These are phyloP conservation scores for Calvatia gigantea DNA, from an alignment of 768 basidiomycete genomes.

Conservation along the genomic window DNA sequence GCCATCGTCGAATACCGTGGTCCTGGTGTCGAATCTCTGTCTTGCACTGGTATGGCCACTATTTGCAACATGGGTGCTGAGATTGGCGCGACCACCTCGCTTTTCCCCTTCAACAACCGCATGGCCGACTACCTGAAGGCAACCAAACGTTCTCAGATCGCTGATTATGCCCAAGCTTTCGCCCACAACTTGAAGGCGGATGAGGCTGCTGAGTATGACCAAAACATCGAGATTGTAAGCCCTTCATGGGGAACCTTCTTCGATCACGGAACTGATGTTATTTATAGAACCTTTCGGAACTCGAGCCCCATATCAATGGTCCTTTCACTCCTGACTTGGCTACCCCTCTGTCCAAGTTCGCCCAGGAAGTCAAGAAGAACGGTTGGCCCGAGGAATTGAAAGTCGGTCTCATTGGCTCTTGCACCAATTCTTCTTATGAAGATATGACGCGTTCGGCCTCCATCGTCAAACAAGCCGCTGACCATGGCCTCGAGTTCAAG, in stretches of 20 bases:
- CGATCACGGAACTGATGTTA: slow-evolving; percentile 6
- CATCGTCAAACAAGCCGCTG: slow-evolving; percentile 85
- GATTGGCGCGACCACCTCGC: slow-evolving; percentile 96
- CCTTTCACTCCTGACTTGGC: slow-evolving; percentile 99
- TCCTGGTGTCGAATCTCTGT: slow-evolving; percentile 91
- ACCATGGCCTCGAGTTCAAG: slow-evolving; percentile 84
- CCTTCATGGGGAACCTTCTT: not conserved
- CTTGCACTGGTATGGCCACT: slow-evolving; percentile 98
- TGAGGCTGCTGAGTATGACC: slow-evolving; percentile 87
- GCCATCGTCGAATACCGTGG: slow-evolving; percentile 98
- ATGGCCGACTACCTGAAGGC: slow-evolving; percentile 93
- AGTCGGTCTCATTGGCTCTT: slow-evolving; percentile 97
- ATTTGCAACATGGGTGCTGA: slow-evolving; percentile 99
- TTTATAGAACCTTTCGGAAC: slow-evolving; percentile 83
- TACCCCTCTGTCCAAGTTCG: slow-evolving; percentile 96
- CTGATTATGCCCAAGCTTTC: slow-evolving; percentile 85
- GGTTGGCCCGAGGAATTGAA: slow-evolving; percentile 96
- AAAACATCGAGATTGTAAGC: slow-evolving; percentile 86
- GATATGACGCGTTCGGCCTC: slow-evolving; percentile 98
- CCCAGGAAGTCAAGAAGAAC: slow-evolving; percentile 88
- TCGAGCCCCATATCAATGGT: slow-evolving; percentile 99
- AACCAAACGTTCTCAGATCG: slow-evolving; percentile 89
- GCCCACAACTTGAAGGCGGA: slow-evolving; percentile 89
- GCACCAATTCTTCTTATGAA: slow-evolving; percentile 99
- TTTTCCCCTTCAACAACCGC: slow-evolving; percentile 97